Evolutionary conservation across 1,284 basidiomycete species (phyloP).

Genomic region (Hortiboletus rubellus): DNA sequence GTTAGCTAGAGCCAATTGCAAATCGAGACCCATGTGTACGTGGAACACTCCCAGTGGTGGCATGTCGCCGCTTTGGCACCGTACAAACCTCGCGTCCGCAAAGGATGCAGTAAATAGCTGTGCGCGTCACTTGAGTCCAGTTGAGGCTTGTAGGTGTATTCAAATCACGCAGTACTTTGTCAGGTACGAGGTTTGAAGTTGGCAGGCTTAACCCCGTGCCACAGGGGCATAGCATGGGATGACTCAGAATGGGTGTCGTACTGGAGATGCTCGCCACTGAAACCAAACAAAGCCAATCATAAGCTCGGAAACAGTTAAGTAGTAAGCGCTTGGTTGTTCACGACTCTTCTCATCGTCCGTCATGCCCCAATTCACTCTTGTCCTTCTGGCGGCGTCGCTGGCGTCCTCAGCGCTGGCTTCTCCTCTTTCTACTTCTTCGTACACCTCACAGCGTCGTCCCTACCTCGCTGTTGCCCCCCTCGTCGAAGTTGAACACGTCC

Average conservation of each 20-base stretch:
- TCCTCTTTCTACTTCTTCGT: constrained; percentile 65
- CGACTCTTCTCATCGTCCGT: constrained; percentile 15
- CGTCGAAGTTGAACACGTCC: constrained; percentile 55
- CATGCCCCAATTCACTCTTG: constrained; percentile 44
- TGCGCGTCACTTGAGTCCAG: not conserved
- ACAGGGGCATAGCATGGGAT: not conserved
- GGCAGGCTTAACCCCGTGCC: too few species aligned
- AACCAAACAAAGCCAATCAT: constrained; percentile 33
- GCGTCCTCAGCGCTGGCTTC: constrained; percentile 45
- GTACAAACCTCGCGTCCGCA: not conserved
- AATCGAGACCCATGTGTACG: constrained; percentile 4
- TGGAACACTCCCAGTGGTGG: not conserved
- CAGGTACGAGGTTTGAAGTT: not conserved
- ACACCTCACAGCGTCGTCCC: constrained; percentile 43
- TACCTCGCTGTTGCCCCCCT: constrained; percentile 59
- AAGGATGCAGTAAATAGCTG: not conserved
- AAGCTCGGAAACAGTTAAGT: constrained; percentile 22
- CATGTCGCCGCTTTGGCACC: not conserved
- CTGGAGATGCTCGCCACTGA: constrained; percentile 24
- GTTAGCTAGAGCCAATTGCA: not conserved
- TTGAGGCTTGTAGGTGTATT: too few species aligned
- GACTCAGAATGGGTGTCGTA: not conserved
- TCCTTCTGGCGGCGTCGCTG: constrained; percentile 46
- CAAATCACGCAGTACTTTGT: not conserved
- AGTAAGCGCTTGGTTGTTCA: constrained; percentile 1